These are phyloP conservation scores for Hymenotorrendiella dingleyae DNA, from an alignment of 2,329 filamentous ascomycete species.

Conservation along the genomic window DNA sequence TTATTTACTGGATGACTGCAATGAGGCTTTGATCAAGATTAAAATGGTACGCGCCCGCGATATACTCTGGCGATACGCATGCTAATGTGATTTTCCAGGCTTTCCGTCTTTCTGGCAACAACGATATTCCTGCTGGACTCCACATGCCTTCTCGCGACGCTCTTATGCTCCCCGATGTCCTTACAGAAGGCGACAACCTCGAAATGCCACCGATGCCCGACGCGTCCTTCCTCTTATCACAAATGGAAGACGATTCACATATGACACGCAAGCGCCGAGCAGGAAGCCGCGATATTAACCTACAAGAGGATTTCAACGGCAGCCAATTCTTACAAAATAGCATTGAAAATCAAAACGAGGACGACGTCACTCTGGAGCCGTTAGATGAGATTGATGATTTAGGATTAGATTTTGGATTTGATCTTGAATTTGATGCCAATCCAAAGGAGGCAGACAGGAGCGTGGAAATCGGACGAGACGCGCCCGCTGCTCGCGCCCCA, in stretches of 20 bases:
- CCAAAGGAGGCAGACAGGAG: constrained; percentile 45
- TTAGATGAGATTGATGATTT: constrained; percentile 63
- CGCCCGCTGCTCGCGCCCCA: constrained; percentile 57
- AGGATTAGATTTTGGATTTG: constrained; percentile 69
- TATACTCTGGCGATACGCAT: constrained; percentile 1
- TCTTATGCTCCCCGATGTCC: constrained; percentile 81
- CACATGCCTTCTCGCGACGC: constrained; percentile 78
- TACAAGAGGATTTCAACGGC: constrained; percentile 63
- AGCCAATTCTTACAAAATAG: constrained; percentile 76
- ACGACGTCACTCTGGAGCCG: constrained; percentile 44
- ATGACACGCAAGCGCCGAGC: constrained; percentile 51
- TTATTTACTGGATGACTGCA: constrained; percentile 94
- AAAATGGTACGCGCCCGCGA: constrained; percentile 70
- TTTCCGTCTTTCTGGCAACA: constrained; percentile 89
- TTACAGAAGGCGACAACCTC: constrained; percentile 83
- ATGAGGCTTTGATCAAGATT: constrained; percentile 94
- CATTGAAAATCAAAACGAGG: constrained; percentile 47
- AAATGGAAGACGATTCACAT: constrained; percentile 58
- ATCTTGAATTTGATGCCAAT: constrained; percentile 31
- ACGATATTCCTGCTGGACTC: constrained; percentile 82
- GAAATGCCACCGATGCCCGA: constrained; percentile 79
- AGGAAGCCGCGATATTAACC: constrained; percentile 59
- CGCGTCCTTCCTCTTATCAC: constrained; percentile 74
- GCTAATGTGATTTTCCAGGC: constrained; percentile 54
- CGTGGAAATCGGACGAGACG: constrained; percentile 88